These are phyloP conservation scores for Cyberlindnera saturnus DNA, from an alignment of 805 yeast species.

Conservation along the genomic window DNA sequence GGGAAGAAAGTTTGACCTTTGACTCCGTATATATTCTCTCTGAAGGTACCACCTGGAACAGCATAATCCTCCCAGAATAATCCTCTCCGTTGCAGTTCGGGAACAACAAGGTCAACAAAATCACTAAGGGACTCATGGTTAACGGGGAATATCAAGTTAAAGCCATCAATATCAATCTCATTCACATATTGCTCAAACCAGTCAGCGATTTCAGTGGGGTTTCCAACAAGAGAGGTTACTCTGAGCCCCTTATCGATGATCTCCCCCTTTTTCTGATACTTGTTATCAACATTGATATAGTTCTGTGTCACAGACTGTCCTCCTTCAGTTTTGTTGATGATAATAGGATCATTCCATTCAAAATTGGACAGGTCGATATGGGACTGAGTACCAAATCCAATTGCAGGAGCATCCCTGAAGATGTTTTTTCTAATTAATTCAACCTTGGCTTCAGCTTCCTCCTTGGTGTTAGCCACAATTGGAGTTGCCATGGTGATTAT, in stretches of 20 bases:
- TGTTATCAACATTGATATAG: conserved; percentile 19
- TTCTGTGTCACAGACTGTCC: conserved; percentile 29
- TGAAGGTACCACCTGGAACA: conserved; percentile 30
- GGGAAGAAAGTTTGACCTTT: conserved; percentile 18
- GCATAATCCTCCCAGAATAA: conserved; percentile 33
- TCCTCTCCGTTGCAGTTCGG: conserved; percentile 30
- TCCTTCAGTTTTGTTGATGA: conserved; percentile 27
- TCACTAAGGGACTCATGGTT: conserved; percentile 33
- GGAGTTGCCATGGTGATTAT: conserved; percentile 33
- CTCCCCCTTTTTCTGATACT: conserved; percentile 20
- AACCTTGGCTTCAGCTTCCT: conserved; percentile 29
- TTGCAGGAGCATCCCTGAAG: conserved; percentile 38
- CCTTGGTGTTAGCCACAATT: conserved; percentile 33
- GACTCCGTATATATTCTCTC: conserved; percentile 30
- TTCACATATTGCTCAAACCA: conserved; percentile 34
- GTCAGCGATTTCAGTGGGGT: conserved; percentile 33
- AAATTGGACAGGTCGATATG: conserved; percentile 34
- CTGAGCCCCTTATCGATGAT: conserved; percentile 30
- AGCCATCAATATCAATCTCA: conserved; percentile 36
- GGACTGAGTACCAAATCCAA: conserved; percentile 40
- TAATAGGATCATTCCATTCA: conserved; percentile 25
- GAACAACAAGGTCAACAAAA: conserved; percentile 31
- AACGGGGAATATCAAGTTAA: conserved; percentile 34
- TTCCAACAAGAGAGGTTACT: conserved; percentile 28
- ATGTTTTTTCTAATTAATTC: conserved; percentile 28